Conservation (phyloP, 2,329 filamentous ascomycete species). For the Phialophora chinensis region DNA sequence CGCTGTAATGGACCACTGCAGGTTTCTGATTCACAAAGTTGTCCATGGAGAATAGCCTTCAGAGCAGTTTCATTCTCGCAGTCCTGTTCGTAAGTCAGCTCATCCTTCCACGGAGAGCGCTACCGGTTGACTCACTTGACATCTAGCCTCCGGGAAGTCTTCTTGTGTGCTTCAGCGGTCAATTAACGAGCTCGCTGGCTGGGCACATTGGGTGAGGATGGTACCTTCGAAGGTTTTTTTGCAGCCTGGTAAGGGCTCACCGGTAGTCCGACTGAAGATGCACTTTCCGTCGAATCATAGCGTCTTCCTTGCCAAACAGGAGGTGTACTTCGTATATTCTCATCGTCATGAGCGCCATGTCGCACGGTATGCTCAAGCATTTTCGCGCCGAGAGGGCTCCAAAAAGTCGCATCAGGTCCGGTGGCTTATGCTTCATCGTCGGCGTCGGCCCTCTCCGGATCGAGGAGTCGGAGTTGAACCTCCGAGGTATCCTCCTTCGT, state of each 20-base stretch:
- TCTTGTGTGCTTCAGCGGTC: not conserved
- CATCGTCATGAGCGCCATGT: not conserved
- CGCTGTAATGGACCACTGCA: not conserved
- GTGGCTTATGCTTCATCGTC: conserved; percentile 17
- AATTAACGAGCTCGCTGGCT: not conserved
- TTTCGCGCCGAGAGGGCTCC: not conserved
- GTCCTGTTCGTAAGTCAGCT: not conserved
- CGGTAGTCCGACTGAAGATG: not conserved
- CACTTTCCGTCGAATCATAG: not conserved
- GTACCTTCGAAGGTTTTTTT: not conserved
- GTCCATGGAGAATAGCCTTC: not conserved
- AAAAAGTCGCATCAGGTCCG: not conserved
- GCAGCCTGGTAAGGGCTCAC: not conserved
- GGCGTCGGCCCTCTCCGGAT: conserved; percentile 20
- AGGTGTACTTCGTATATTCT: not conserved
- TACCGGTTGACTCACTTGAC: not conserved
- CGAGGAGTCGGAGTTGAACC: conserved; percentile 26
- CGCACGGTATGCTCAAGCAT: not conserved
- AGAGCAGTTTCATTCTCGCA: not conserved
- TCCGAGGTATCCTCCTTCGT: conserved; percentile 13
- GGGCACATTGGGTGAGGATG: not conserved
- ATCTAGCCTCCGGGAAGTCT: not conserved
- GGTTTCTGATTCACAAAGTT: not conserved
- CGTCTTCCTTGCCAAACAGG: not conserved
- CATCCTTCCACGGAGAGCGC: not conserved